Percentiles rank a stretch among this genome's conserved stretches.
Conservation (phyloP, 2,329 filamentous ascomycete genomes). For the Hymenoscyphus scutula region DNA sequence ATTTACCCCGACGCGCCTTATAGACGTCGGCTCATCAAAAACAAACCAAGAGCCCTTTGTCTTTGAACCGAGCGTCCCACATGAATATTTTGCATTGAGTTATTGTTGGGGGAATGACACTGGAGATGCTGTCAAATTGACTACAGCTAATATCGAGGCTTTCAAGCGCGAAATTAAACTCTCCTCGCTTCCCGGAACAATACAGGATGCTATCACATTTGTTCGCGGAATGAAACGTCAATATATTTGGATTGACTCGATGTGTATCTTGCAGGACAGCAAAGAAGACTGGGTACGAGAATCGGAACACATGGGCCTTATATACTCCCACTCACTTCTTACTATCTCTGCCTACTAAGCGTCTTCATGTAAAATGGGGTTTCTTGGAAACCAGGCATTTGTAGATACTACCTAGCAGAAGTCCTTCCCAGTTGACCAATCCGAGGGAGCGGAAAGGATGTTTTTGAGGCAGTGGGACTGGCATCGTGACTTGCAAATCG, state of each 20-base stretch:
- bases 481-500: not conserved
- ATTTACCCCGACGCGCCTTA: not conserved
- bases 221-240: not conserved
- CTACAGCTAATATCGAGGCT: not conserved
- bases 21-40: not conserved
- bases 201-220: not conserved
- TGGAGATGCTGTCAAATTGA: not conserved
- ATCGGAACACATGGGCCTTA: slow-evolving; percentile 9
- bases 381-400: not conserved
- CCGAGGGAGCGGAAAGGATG: not conserved
- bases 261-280: slow-evolving; percentile 20
- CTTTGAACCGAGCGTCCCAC: not conserved
- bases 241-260: slow-evolving; percentile 17
- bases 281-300: slow-evolving; percentile 12
- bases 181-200: not conserved
- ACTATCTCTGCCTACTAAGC: not conserved
- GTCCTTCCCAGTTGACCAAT: too few relatives aligned
- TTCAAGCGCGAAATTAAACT: not conserved
- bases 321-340: not conserved
- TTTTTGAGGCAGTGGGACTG: too few relatives aligned
- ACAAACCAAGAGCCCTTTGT: not conserved
- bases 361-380: not conserved
- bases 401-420: not conserved
- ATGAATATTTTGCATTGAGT: not conserved
- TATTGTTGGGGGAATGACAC: not conserved